Percentiles rank a stretch among this genome's conserved stretches.
Evolutionary conservation across 352 stramenopile species (phyloP).

Genomic region (Blastocystis sp.): DNA sequence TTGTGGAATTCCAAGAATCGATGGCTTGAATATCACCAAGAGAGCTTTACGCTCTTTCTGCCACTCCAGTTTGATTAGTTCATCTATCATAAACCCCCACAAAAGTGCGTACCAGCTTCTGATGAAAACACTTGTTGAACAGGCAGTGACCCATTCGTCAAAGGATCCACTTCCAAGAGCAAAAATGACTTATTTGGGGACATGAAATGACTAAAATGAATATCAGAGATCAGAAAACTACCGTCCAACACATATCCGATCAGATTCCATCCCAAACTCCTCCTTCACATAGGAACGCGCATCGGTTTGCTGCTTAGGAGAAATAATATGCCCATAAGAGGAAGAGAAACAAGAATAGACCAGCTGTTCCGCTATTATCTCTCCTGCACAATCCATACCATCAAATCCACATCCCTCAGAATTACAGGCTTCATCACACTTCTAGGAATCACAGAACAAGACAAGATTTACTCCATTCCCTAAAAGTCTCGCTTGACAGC

Average conservation of each 20-base stretch:
- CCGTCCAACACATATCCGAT: too few species aligned
- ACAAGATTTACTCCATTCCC: constrained; percentile 71
- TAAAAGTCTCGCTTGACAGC: neutral
- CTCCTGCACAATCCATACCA: constrained; percentile 75
- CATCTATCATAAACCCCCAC: too few species aligned
- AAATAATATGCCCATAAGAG: too few species aligned
- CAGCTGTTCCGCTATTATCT: neutral
- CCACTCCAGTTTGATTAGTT: too few species aligned
- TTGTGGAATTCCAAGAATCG: neutral
- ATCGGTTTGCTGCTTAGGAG: neutral
- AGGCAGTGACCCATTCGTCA: neutral
- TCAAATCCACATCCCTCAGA: constrained; percentile 81
- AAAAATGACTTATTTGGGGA: too few species aligned
- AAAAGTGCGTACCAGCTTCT: too few species aligned
- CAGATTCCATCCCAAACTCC: neutral
- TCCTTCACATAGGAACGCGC: neutral
- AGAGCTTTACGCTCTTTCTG: neutral
- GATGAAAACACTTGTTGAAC: neutral
- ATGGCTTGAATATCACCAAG: neutral
- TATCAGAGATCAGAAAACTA: too few species aligned
- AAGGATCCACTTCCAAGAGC: neutral
- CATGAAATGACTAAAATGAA: too few species aligned
- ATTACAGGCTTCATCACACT: constrained; percentile 79
- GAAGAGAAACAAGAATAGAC: too few species aligned
- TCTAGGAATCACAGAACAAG: neutral